Conservation (phyloP, 495 filamentous ascomycete species). For the Lasiosphaeria ovina region DNA sequence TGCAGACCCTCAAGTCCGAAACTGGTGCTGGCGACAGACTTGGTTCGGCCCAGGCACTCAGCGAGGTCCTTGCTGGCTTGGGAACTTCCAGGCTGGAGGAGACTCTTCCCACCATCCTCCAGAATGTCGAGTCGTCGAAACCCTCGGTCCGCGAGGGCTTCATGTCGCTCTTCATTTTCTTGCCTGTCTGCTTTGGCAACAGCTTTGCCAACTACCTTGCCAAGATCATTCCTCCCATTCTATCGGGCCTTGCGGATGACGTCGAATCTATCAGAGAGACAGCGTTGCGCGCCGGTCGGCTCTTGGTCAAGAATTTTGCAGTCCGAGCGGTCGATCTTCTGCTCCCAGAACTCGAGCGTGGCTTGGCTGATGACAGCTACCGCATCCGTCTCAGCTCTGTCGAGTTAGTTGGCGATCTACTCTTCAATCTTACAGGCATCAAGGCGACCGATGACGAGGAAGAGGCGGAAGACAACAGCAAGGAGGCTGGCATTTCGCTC, state of each 20-base stretch:
- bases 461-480: conserved; percentile 71
- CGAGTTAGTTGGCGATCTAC: conserved; percentile 90
- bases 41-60: conserved; percentile 94
- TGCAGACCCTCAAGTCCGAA: conserved; percentile 95
- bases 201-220: conserved; percentile 95
- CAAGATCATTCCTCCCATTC: conserved; percentile 93
- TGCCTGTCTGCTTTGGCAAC: conserved; percentile 98
- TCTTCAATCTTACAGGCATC: conserved; percentile 98
- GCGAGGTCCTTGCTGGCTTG: conserved; percentile 92
- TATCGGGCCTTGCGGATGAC: conserved; percentile 92
- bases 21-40: conserved; percentile 92
- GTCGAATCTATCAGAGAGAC: conserved; percentile 93
- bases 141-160: conserved; percentile 91
- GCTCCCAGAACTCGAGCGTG: conserved; percentile 90
- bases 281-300: conserved; percentile 83
- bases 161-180: conserved; percentile 99
- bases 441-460: conserved; percentile 70
- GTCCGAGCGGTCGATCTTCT: conserved; percentile 90
- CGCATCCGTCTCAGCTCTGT: conserved; percentile 97
- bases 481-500: conserved; percentile 84
- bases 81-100: conserved; percentile 91
- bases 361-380: conserved; percentile 91
- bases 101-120: conserved; percentile 91
- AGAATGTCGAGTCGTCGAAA: conserved; percentile 92
- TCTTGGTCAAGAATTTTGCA: conserved; percentile 97